Evolutionary conservation across 371 early-diverging fungal genomes (phyloP).

Genomic region (Apophysomyces trapeziformis): DNA sequence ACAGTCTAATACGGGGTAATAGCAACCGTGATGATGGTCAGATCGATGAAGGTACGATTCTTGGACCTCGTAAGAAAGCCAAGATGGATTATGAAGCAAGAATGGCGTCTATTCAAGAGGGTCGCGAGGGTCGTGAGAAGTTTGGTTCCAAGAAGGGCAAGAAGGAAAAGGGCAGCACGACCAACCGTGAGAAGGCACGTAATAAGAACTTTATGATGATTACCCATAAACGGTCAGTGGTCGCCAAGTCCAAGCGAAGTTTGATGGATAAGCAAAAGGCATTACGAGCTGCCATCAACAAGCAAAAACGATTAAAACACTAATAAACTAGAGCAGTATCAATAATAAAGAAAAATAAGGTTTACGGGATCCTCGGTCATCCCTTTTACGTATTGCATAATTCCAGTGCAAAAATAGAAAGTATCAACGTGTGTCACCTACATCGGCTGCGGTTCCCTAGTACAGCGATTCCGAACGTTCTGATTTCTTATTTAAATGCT

Average conservation of each 20-base stretch:
- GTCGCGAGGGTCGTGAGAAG: conserved; percentile 91
- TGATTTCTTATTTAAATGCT: conserved; percentile 5
- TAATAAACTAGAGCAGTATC: conserved; percentile 17
- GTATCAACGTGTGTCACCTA: neutral
- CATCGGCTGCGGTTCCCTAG: neutral
- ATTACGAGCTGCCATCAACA: conserved; percentile 68
- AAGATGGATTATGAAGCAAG: conserved; percentile 93
- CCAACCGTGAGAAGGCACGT: conserved; percentile 92
- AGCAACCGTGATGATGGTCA: conserved; percentile 48
- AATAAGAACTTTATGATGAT: conserved; percentile 96
- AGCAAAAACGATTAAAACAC: conserved; percentile 65
- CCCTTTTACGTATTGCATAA: conserved; percentile 7
- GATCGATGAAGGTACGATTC: conserved; percentile 74
- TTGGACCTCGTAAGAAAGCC: conserved; percentile 83
- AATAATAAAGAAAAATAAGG: conserved; percentile 17
- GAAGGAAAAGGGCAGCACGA: conserved; percentile 79
- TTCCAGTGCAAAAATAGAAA: neutral
- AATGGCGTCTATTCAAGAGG: conserved; percentile 81
- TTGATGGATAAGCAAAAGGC: conserved; percentile 82
- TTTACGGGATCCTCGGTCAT: neutral
- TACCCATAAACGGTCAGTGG: conserved; percentile 84
- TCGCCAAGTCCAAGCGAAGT: conserved; percentile 83
- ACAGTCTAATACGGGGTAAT: neutral
- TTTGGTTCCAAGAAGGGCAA: conserved; percentile 87
- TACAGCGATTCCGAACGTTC: neutral